Conservation (phyloP, 306 rosid species). For the Rosa chinensis region DNA sequence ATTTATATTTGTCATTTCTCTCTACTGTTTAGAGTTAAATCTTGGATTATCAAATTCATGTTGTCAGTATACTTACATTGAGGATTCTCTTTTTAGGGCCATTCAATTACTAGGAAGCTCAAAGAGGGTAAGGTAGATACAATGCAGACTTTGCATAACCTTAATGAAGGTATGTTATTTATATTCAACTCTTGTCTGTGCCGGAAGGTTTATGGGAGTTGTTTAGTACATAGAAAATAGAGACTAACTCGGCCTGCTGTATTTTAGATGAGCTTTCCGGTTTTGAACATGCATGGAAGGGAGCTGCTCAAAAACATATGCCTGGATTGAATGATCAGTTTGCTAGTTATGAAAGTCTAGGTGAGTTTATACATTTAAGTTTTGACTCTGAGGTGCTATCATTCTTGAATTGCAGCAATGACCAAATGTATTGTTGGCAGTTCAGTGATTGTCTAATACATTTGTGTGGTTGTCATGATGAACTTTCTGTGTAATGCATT, state of each 20-base stretch:
- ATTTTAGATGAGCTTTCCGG: conserved; percentile 62
- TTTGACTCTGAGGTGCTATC: background rate
- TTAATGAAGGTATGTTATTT: conserved; percentile 60
- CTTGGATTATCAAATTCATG: background rate
- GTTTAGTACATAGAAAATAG: background rate
- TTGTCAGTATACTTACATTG: background rate
- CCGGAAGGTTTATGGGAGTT: background rate
- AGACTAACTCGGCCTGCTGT: conserved; percentile 5
- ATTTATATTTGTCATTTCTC: background rate
- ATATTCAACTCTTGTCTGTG: background rate
- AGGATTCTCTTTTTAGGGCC: conserved; percentile 55
- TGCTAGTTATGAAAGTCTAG: conserved; percentile 22
- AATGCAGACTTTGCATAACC: conserved; percentile 82
- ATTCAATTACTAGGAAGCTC: conserved; percentile 67
- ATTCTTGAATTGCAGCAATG: background rate
- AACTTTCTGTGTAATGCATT: background rate
- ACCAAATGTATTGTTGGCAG: background rate
- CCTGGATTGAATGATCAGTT: conserved; percentile 55
- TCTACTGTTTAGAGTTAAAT: background rate
- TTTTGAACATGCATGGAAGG: conserved; percentile 79
- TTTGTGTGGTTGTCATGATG: background rate
- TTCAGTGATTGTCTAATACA: background rate
- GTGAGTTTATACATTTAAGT: conserved; percentile 32
- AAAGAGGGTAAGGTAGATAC: conserved; percentile 78
- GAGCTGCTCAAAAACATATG: conserved; percentile 53